Evolutionary conservation across 257 asterid species (phyloP), one percentile per base, ranked within the genome.

Genomic region (Galeopsis tetrahit): DNA sequence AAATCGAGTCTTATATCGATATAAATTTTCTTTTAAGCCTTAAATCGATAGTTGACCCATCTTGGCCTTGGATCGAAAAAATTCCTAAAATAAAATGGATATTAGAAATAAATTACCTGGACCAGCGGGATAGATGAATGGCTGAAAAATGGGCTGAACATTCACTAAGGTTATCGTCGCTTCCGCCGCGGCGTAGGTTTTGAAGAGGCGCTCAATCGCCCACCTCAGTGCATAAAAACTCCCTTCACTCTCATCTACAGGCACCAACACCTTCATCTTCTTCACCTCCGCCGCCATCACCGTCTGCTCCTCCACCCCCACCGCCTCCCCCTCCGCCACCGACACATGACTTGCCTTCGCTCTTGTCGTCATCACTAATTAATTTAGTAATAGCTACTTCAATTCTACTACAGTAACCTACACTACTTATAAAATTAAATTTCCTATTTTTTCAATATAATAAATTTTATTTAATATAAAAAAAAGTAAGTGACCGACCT

Each of bases 211-310:
- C 33, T 88, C 88, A 10, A 88, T 63, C 10, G 86, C 87, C 96
- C 96, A 86, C 53, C 70, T 75, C 63, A 88, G 85, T 0, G 96
- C 96, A 10, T 83, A 70, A 51, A 86, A 82, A 70, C 96, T 90
- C 72, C 73, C 85, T 1, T 85, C 93, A 51, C 95, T 83, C 10
- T 90, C 93, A 31, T 85, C 95, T 1, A 86, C 10, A 2, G 92
- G 82, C 66, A 86, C 92, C 88, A 88, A 52, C 68, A 86, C 81
- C 69, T 82, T 86, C 92, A 75, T 77, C 79, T 73, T 79, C 77
- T 49, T 53, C 78, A 33, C 55, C 82, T 1, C 62, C 66, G 51
- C 43, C 51, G 9, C 4, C 69, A 34, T 3, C 63, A 7, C 3
- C 78, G 4, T 35, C 46, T 48, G 77, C 70, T 10, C 72, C 72